Percentiles rank a stretch among this genome's conserved stretches.
Evolutionary conservation across 2,329 filamentous ascomycete species (phyloP).

Genomic region (Ophidiomyces ophidiicola): DNA sequence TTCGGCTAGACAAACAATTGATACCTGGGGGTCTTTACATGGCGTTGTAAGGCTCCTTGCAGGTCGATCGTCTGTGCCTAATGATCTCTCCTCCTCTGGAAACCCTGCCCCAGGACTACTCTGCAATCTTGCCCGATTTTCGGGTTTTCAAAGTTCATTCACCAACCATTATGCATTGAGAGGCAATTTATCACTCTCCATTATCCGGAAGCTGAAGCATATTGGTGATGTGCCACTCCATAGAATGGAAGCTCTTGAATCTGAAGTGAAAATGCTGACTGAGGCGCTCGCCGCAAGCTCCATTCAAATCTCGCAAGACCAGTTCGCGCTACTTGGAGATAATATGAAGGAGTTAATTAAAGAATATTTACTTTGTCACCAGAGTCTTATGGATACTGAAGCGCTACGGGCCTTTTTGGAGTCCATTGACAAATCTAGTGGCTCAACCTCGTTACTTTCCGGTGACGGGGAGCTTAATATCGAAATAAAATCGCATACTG

Average conservation of each 20-base stretch:
- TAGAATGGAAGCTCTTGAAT: slow-evolving; percentile 51
- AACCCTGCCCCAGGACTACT: slow-evolving; percentile 27
- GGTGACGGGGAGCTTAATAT: background rate
- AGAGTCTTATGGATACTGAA: slow-evolving; percentile 24
- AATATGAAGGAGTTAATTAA: slow-evolving; percentile 32
- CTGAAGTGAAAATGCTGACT: slow-evolving; percentile 51
- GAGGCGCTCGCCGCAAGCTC: slow-evolving; percentile 43
- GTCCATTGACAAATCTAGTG: slow-evolving; percentile 6
- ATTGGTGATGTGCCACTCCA: slow-evolving; percentile 45
- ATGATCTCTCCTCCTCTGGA: slow-evolving; percentile 24
- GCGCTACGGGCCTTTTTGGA: slow-evolving; percentile 20
- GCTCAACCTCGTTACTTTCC: background rate
- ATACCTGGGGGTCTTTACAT: slow-evolving; percentile 17
- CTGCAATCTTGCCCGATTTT: slow-evolving; percentile 27
- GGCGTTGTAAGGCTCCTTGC: slow-evolving; percentile 29
- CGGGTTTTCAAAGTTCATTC: slow-evolving; percentile 22
- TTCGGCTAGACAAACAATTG: slow-evolving; percentile 14
- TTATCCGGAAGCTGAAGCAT: slow-evolving; percentile 45
- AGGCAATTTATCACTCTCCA: slow-evolving; percentile 38
- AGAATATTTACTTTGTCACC: slow-evolving; percentile 27
- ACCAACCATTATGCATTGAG: slow-evolving; percentile 36
- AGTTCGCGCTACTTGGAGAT: slow-evolving; percentile 39
- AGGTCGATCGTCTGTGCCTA: slow-evolving; percentile 26
- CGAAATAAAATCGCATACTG: slow-evolving; percentile 17
- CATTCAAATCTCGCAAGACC: slow-evolving; percentile 40